phyloP scores from a whole-genome alignment of 1,284 basidiomycete genomes.

The Puccinia sorghi region DNA sequence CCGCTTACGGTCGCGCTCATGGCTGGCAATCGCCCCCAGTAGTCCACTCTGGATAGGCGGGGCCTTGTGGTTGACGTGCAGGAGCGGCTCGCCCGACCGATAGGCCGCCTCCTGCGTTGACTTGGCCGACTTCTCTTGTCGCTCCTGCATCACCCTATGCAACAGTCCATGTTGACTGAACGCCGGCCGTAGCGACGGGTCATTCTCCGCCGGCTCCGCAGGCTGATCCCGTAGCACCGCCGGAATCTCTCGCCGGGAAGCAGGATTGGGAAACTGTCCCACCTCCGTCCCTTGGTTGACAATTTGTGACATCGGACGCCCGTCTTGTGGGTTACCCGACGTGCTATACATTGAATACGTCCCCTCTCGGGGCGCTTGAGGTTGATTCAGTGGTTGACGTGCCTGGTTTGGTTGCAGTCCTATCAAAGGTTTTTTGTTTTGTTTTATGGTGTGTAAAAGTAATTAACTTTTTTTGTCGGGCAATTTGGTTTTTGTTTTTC shows the following conservation, averaged over 20 bases:
- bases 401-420: not conserved
- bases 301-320: not conserved
- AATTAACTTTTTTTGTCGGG: no score
- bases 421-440: not conserved
- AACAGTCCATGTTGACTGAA: conserved; percentile 92
- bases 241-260: conserved; percentile 52
- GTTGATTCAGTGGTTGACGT: not conserved
- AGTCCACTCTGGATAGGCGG: conserved; percentile 93
- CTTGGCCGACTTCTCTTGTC: conserved; percentile 90
- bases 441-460: not conserved
- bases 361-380: conserved; percentile 1
- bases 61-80: conserved; percentile 91
- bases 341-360: conserved; percentile 28
- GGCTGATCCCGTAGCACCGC: conserved; percentile 52
- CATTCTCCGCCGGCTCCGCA: conserved; percentile 1
- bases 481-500: no score
- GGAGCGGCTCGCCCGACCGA: conserved; percentile 80
- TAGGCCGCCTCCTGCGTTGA: conserved; percentile 88
- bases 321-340: conserved; percentile 20
- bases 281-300: not conserved
- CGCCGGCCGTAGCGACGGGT: conserved; percentile 58
- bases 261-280: conserved; percentile 41
- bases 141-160: conserved; percentile 90
- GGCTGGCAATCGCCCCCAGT: conserved; percentile 89
- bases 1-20: conserved; percentile 88